Conservation (phyloP, 495 filamentous ascomycete species). For the Aspergillus kassunensis region DNA sequence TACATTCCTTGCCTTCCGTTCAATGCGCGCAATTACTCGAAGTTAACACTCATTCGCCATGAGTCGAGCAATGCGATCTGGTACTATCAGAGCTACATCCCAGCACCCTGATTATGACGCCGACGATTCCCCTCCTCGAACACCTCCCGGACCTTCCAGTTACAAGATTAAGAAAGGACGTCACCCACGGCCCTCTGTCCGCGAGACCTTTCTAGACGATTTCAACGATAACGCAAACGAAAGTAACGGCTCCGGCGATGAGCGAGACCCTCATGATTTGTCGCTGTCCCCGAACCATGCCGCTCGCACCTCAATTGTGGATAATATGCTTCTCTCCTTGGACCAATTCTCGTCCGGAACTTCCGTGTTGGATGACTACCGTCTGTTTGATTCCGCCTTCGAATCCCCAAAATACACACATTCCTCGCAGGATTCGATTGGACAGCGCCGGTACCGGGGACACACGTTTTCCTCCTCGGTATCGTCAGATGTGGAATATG, state of each 20-base stretch:
- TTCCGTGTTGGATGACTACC: constrained; percentile 38
- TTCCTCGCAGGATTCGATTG: constrained; percentile 24
- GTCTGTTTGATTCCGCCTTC: constrained; percentile 39
- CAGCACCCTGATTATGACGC: constrained; percentile 21
- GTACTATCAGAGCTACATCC: constrained; percentile 32
- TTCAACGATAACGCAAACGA: constrained; percentile 41
- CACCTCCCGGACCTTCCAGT: constrained; percentile 38
- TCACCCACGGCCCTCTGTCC: constrained; percentile 34
- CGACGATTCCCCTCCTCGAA: constrained; percentile 41
- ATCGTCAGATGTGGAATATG: constrained; percentile 71
- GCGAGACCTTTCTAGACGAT: constrained; percentile 50
- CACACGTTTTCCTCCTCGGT: constrained; percentile 64
- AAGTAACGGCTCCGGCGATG: constrained; percentile 41
- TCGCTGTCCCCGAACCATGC: constrained; percentile 71
- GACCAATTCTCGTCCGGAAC: constrained; percentile 65
- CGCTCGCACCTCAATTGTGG: constrained; percentile 80
- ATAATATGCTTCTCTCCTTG: constrained; percentile 87
- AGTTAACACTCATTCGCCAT: neutral
- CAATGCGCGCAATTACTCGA: neutral
- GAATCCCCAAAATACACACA: constrained; percentile 28
- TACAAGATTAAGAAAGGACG: constrained; percentile 29
- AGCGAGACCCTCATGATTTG: constrained; percentile 83
- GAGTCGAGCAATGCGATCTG: constrained; percentile 15
- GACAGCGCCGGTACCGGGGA: constrained; percentile 48
- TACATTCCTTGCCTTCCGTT: neutral